These are phyloP conservation scores for Syzygium syzygioides DNA, from an alignment of 441 rosid genomes.

Conservation along the genomic window DNA sequence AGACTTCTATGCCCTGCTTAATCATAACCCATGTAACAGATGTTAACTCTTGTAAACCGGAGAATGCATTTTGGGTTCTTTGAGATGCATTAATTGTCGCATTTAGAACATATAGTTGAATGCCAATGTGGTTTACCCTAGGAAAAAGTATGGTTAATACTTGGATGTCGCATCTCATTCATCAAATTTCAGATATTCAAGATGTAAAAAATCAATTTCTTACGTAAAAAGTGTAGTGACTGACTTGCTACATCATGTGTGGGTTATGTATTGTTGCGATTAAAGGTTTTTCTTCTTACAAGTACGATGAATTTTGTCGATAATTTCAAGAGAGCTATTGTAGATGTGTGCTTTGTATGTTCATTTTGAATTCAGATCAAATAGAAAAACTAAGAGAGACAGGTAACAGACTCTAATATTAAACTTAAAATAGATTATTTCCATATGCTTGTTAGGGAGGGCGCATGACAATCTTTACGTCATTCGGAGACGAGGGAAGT, in stretches of 20 bases:
- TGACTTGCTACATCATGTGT: not conserved
- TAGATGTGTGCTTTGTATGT: not conserved
- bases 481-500: not conserved
- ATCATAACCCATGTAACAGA: not conserved
- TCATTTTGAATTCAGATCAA: not conserved
- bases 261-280: not conserved
- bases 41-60: not conserved
- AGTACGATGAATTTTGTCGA: not conserved
- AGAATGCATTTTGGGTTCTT: not conserved
- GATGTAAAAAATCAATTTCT: not conserved
- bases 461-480: not conserved
- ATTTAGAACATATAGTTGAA: not conserved
- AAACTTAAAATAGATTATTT: not conserved
- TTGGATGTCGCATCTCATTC: not conserved
- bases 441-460: not conserved
- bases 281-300: not conserved
- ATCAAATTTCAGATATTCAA: not conserved
- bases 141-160: not conserved
- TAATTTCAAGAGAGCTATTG: not conserved
- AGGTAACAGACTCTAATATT: not conserved
- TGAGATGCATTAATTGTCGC: not conserved
- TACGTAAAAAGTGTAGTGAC: not conserved
- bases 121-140: not conserved
- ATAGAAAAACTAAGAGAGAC: not conserved
- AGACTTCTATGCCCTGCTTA: not conserved